phyloP scores from a whole-genome alignment of 331 rosid genomes.

The Malus hybrid region DNA sequence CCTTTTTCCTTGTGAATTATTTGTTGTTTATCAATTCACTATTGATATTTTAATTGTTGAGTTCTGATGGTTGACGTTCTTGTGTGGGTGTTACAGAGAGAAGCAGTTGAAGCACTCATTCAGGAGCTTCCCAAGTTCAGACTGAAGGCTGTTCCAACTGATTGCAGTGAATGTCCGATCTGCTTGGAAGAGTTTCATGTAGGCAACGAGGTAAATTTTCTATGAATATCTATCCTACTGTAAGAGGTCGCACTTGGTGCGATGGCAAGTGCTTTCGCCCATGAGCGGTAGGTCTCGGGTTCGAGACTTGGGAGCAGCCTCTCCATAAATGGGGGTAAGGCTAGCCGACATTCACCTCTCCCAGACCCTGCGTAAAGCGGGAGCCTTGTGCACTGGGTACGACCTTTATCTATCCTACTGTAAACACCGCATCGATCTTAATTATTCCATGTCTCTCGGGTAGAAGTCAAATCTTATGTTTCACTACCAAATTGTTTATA shows the following conservation, averaged over 20 bases:
- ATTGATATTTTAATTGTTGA: background rate
- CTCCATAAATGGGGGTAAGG: no score
- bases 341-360: no score
- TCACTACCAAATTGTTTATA: background rate
- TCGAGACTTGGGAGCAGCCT: no score
- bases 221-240: background rate
- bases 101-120: constrained; percentile 97
- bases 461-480: background rate
- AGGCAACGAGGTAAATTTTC: constrained; percentile 73
- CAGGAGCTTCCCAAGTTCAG: constrained; percentile 95
- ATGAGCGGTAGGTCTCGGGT: no score
- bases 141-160: constrained; percentile 93
- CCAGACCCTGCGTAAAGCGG: no score
- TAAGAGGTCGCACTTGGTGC: background rate
- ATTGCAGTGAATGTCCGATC: constrained; percentile 94
- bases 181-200: constrained; percentile 89
- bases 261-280: no score
- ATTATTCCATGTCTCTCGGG: background rate
- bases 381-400: no score
- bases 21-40: background rate
- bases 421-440: background rate
- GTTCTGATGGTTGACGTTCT: constrained; percentile 17
- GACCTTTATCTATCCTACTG: background rate
- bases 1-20: background rate
- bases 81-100: constrained; percentile 50